Conservation (phyloP, 805 yeast species). For the Scheffersomyces coipomensis region DNA sequence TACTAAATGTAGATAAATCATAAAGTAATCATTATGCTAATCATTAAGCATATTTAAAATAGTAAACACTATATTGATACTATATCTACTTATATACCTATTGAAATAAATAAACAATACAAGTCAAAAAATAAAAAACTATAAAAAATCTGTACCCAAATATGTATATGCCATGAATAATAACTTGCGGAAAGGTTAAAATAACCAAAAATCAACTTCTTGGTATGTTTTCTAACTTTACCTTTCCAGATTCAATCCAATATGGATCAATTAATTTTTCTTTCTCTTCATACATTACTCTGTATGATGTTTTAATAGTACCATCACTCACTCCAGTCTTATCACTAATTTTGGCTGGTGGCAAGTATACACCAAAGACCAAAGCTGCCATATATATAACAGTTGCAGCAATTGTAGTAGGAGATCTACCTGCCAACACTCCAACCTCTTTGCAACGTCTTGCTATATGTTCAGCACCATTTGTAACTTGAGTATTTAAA, state of each 20-base stretch:
- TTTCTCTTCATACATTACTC: conserved; percentile 72
- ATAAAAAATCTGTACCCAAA: no score
- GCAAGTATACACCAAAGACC: conserved; percentile 75
- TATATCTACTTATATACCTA: no score
- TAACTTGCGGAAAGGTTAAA: no score
- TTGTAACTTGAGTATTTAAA: conserved; percentile 75
- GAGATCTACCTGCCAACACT: conserved; percentile 93
- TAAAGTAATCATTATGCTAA: no score
- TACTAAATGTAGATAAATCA: no score
- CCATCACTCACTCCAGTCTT: conserved; percentile 97
- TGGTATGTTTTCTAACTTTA: conserved; percentile 47
- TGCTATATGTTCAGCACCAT: conserved; percentile 92
- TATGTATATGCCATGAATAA: no score
- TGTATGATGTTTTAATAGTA: conserved; percentile 89
- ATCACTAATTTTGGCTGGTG: conserved; percentile 82
- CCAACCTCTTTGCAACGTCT: conserved; percentile 87
- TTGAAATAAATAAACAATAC: no score
- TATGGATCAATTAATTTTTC: conserved; percentile 65
- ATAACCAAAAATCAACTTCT: no score
- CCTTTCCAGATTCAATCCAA: conserved; percentile 72
- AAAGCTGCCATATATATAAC: conserved; percentile 91
- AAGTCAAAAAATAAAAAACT: no score
- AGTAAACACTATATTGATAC: no score
- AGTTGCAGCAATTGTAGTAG: conserved; percentile 96
- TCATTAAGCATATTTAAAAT: no score